Base-by-base conservation (phyloP, 139 green algal species). In the Chlamydomonas applanata region DNA sequence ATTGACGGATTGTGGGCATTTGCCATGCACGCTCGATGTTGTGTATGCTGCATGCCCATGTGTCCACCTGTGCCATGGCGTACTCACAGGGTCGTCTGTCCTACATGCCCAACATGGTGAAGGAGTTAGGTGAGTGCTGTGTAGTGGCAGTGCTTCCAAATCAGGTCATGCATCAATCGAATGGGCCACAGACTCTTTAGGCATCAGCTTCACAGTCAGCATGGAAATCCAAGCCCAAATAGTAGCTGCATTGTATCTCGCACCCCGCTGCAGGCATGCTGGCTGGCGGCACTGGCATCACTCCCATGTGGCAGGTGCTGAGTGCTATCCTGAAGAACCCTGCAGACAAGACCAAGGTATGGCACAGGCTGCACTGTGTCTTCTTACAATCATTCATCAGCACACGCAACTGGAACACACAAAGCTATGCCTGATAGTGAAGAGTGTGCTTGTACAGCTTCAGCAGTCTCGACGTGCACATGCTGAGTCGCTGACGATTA, bases 281-380 rank as follows among this genome's bases (percentile, higher is more conserved):
- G 35, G 94, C 92, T 53, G 95, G 95, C n/a, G 95, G 95, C 73
- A 95, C 94, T 1, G 95, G 95, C 24, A 93, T 98, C 57, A 98
- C 95, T 0, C 95, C 95, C 62, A 98, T 98, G 95, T 97, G 89
- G 57, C 94, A 98, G 77, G 84, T 93, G 25, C 44, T 85, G 2
- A 80, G 80, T 29, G 85, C 85, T 20, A 88, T 93, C 36, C 67
- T 98, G 30, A 88, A 89, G 64, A 88, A 97, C 71, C 74, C 86
- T 0, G 61, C 88, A 33, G 93, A 98, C 73, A 84, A 69, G 30
- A 94, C 91, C 1, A 30, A 85, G 65, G 64, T 87, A 29, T 7
- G 45, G 9, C 4, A 32, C 20, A 29, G 20, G 53, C 22, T 25
- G 53, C 24, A 32, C 11, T 62, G 53, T 25, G 53, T n/a, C n/a